Evolutionary conservation across 208 protist species (phyloP).

Genomic region (Crithidia brevicula): DNA sequence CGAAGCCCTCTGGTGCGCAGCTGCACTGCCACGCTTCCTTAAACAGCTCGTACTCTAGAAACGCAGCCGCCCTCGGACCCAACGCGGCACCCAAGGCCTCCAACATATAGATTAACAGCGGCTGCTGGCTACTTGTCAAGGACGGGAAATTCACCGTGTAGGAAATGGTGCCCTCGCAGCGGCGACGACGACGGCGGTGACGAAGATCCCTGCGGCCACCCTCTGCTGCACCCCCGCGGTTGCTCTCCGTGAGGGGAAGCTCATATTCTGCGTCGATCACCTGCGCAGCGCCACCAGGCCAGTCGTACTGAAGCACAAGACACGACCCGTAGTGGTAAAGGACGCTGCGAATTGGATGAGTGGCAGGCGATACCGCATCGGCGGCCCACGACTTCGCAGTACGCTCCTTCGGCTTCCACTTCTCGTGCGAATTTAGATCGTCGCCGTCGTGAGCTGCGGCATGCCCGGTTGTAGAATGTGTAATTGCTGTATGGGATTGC

Average conservation of each 20-base stretch:
- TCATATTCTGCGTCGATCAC: not conserved
- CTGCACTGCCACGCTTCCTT: conserved; percentile 32
- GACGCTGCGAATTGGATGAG: conserved; percentile 22
- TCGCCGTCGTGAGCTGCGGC: not conserved
- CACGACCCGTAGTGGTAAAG: conserved; percentile 22
- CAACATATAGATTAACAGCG: conserved; percentile 52
- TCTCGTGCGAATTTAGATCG: too few species aligned
- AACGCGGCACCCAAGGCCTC: conserved; percentile 61
- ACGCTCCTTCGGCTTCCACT: not conserved
- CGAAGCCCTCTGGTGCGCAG: not conserved
- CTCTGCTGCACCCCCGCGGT: not conserved
- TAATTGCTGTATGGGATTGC: not conserved
- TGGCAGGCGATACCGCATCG: conserved; percentile 2
- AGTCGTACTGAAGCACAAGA: conserved; percentile 31
- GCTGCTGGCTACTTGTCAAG: conserved; percentile 39
- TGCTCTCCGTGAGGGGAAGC: not conserved
- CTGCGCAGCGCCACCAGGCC: conserved; percentile 22
- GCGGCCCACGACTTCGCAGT: conserved; percentile 6
- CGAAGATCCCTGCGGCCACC: not conserved
- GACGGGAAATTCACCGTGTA: conserved; percentile 43
- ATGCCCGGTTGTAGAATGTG: too few species aligned
- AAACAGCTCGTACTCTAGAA: conserved; percentile 59
- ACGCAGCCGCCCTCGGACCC: conserved; percentile 34
- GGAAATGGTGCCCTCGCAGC: conserved; percentile 37
- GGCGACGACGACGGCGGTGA: conserved; percentile 23